Percentiles rank a stretch among this genome's conserved stretches.
phyloP scores from a whole-genome alignment of 805 yeast species.

The Ogataea nitratoaversa region DNA sequence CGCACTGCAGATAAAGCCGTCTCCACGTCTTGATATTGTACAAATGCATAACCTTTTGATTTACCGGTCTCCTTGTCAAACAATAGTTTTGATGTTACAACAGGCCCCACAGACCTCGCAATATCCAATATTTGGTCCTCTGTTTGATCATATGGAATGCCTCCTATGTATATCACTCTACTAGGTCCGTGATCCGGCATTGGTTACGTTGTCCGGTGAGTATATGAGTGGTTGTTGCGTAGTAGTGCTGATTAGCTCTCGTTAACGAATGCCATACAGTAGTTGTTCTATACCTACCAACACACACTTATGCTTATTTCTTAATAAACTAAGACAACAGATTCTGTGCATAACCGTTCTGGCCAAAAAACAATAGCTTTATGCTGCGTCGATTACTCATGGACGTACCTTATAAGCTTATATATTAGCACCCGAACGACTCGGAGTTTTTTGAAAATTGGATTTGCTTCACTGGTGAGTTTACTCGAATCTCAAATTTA shows the following conservation, averaged over 20 bases:
- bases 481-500: too few relatives aligned
- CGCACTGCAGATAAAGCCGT: slow-evolving; percentile 90
- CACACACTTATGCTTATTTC: too few relatives aligned
- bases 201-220: neutral
- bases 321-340: too few relatives aligned
- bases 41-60: slow-evolving; percentile 86
- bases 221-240: neutral
- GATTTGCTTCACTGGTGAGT: too few relatives aligned
- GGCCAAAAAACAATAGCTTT: too few relatives aligned
- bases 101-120: slow-evolving; percentile 86
- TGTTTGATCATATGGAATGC: slow-evolving; percentile 88
- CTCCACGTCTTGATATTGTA: slow-evolving; percentile 76
- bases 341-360: too few relatives aligned
- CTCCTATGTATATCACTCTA: slow-evolving; percentile 68
- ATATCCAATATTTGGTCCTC: slow-evolving; percentile 87
- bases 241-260: neutral
- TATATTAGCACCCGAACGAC: too few relatives aligned
- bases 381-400: too few relatives aligned
- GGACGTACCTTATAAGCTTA: too few relatives aligned
- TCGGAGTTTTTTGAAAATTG: too few relatives aligned
- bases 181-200: slow-evolving; percentile 23
- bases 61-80: slow-evolving; percentile 88
- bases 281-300: too few relatives aligned
- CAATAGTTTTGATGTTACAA: slow-evolving; percentile 64
- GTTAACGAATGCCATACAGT: too few relatives aligned